Percentiles rank a stretch among this genome's conserved stretches.
Evolutionary conservation across 2,329 filamentous ascomycete genomes (phyloP).

Genomic region (Falciphora oryzae): DNA sequence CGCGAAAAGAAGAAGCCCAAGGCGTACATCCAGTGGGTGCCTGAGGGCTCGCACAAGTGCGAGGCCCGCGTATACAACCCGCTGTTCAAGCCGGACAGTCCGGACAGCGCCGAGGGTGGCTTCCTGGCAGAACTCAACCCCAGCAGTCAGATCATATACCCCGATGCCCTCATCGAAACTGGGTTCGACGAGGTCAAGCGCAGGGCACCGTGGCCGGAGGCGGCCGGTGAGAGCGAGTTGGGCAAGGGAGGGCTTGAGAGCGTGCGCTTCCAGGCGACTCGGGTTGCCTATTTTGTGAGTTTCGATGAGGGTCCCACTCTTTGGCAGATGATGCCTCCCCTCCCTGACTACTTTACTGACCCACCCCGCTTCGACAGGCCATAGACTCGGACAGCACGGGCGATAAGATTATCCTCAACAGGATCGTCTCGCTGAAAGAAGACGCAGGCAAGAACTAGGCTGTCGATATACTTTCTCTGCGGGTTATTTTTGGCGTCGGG

Average conservation of each 20-base stretch:
- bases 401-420: conserved; percentile 80
- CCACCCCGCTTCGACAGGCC: conserved; percentile 16
- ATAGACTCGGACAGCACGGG: conserved; percentile 74
- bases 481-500: background rate
- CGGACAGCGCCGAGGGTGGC: conserved; percentile 68
- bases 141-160: conserved; percentile 73
- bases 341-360: background rate
- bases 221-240: conserved; percentile 61
- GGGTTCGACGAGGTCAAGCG: conserved; percentile 70
- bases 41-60: conserved; percentile 59
- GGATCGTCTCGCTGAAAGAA: conserved; percentile 89
- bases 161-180: conserved; percentile 71
- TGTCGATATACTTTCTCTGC: background rate
- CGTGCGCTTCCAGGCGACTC: conserved; percentile 86
- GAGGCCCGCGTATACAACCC: conserved; percentile 75
- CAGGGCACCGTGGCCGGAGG: conserved; percentile 76
- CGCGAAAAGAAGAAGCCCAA: conserved; percentile 69
- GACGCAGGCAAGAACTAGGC: conserved; percentile 59
- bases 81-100: conserved; percentile 83
- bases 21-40: conserved; percentile 88
- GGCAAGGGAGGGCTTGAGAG: conserved; percentile 61
- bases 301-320: background rate
- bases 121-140: conserved; percentile 83
- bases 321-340: background rate
- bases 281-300: conserved; percentile 75